A percentile compares a stretch with the other conserved stretches of the same genome.
Evolutionary conservation across 2,329 filamentous ascomycete genomes (phyloP).

Genomic region (Penicillium sp.): DNA sequence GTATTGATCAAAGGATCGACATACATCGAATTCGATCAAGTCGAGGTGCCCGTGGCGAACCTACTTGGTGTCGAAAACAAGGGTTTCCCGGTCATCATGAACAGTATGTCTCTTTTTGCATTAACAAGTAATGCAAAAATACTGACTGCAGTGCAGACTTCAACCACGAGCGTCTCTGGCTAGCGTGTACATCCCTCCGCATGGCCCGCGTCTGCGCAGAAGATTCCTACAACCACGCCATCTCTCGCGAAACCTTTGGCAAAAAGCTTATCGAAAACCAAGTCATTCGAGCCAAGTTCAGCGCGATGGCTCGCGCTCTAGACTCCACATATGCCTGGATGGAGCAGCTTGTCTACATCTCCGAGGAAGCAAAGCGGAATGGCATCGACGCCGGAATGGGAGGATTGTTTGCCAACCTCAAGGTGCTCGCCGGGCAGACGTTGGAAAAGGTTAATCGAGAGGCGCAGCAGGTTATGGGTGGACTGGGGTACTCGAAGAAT

Average conservation of each 20-base stretch:
- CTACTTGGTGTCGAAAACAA: constrained; percentile 76
- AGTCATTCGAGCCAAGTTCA: constrained; percentile 59
- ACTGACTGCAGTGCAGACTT: constrained; percentile 44
- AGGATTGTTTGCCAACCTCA: constrained; percentile 33
- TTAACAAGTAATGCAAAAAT: not conserved
- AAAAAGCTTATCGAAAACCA: constrained; percentile 58
- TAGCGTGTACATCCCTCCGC: constrained; percentile 59
- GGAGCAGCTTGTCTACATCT: constrained; percentile 58
- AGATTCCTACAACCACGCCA: constrained; percentile 55
- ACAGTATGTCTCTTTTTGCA: constrained; percentile 43
- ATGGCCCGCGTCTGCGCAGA: constrained; percentile 59
- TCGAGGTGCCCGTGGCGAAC: constrained; percentile 74
- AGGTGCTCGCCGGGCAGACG: constrained; percentile 54
- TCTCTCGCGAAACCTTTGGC: constrained; percentile 58
- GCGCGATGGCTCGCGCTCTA: constrained; percentile 55
- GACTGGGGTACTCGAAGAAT: constrained; percentile 53
- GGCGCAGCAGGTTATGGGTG: constrained; percentile 58
- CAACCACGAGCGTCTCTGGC: constrained; percentile 61
- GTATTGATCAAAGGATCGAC: constrained; percentile 47
- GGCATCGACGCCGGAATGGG: constrained; percentile 21
- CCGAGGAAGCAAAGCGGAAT: constrained; percentile 22
- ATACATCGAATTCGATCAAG: constrained; percentile 77
- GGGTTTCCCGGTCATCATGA: constrained; percentile 76
- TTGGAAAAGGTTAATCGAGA: constrained; percentile 55
- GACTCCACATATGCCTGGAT: constrained; percentile 61